These are phyloP conservation scores for Globisporangium canariense DNA, from an alignment of 352 stramenopile species.

Conservation along the genomic window DNA sequence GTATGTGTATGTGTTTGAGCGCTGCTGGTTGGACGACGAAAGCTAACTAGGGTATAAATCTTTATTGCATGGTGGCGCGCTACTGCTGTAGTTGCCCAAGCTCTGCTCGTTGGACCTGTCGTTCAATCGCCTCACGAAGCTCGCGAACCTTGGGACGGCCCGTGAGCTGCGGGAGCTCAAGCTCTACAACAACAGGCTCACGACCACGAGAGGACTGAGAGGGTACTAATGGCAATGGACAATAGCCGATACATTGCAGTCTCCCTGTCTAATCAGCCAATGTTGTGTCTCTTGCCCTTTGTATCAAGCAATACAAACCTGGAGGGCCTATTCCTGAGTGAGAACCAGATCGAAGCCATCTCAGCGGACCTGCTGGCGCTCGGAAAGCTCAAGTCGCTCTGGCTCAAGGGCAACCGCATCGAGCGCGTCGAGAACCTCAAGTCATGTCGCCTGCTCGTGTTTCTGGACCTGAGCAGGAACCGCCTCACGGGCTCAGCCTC, in stretches of 20 bases:
- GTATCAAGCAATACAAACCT: constrained; percentile 53
- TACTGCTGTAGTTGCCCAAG: constrained; percentile 45
- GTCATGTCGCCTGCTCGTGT: constrained; percentile 49
- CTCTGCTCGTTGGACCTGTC: constrained; percentile 75
- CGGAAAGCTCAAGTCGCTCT: constrained; percentile 64
- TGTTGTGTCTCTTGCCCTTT: background rate
- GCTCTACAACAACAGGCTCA: constrained; percentile 81
- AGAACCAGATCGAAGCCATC: constrained; percentile 71
- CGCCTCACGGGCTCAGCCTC: constrained; percentile 34
- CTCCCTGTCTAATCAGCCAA: no score
- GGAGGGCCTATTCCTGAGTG: constrained; percentile 61
- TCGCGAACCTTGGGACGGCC: constrained; percentile 58
- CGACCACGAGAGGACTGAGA: constrained; percentile 44
- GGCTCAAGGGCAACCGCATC: constrained; percentile 69
- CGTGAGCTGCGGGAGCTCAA: constrained; percentile 72
- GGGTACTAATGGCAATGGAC: constrained; percentile 21
- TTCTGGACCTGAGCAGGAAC: constrained; percentile 72
- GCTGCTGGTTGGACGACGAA: no score
- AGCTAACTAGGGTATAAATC: background rate
- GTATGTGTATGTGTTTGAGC: no score
- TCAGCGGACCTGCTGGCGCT: constrained; percentile 55
- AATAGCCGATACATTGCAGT: no score
- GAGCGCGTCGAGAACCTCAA: constrained; percentile 41
- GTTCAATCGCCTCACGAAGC: constrained; percentile 61
- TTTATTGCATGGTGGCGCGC: background rate